A percentile compares a stretch with the other conserved stretches of the same genome.
These are phyloP conservation scores for Chrysochromulina tobinii DNA, from an alignment of 78 protist genomes.

Conservation along the genomic window DNA sequence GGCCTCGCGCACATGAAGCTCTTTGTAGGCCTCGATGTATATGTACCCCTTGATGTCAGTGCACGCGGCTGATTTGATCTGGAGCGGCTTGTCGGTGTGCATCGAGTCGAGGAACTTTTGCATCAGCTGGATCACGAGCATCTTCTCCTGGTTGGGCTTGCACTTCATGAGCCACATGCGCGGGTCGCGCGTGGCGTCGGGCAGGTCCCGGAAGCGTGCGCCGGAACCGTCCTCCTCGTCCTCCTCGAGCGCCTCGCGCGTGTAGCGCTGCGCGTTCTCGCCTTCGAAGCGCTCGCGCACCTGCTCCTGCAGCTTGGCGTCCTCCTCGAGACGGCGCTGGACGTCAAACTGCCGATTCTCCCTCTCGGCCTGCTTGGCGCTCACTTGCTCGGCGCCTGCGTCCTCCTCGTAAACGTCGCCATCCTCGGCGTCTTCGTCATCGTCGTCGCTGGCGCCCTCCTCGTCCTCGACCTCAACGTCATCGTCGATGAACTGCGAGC, in stretches of 20 bases:
- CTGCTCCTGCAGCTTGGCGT: background rate
- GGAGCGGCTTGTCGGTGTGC: slow-evolving; percentile 26
- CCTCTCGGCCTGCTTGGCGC: background rate
- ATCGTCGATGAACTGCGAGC: background rate
- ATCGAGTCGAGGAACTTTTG: slow-evolving; percentile 33
- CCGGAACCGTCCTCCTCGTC: background rate
- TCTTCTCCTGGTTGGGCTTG: slow-evolving; percentile 55
- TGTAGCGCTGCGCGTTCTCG: background rate
- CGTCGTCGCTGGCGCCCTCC: background rate
- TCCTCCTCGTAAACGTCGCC: background rate
- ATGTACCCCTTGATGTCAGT: slow-evolving; percentile 52
- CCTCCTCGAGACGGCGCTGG: background rate
- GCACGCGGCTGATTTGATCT: slow-evolving; percentile 41
- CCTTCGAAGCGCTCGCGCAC: background rate
- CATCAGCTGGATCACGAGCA: slow-evolving; percentile 44
- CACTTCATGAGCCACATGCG: slow-evolving; percentile 61
- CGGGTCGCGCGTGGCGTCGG: slow-evolving; percentile 38
- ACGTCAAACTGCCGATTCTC: background rate
- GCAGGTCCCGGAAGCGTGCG: background rate
- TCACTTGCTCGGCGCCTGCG: background rate
- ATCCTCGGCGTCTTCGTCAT: background rate
- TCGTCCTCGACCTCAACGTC: background rate
- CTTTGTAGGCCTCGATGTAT: slow-evolving; percentile 53
- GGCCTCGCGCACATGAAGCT: background rate
- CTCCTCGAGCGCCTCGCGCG: background rate